These are phyloP conservation scores for Funneliformis mosseae DNA, from an alignment of 192 early-diverging fungal species.

Conservation along the genomic window DNA sequence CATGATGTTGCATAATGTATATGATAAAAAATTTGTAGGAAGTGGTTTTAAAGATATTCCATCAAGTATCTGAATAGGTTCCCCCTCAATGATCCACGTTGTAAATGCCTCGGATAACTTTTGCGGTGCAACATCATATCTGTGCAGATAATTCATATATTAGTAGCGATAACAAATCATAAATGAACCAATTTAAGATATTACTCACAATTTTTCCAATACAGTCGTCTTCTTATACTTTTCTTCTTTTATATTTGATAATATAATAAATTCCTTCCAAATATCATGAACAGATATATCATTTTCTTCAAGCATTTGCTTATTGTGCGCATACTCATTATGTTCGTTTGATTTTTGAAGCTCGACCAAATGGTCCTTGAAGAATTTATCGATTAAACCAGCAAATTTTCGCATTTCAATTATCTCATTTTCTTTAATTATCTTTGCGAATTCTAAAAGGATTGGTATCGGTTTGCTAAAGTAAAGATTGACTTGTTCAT, in stretches of 20 bases:
- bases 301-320: not conserved
- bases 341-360: not conserved
- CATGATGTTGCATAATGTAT: not conserved
- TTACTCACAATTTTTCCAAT: not conserved
- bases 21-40: not conserved
- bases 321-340: not conserved
- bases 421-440: constrained; percentile 11
- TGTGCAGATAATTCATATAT: not conserved
- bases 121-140: not conserved
- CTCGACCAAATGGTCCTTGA: not conserved
- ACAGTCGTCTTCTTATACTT: no score
- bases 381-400: not conserved
- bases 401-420: not conserved
- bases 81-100: constrained; percentile 13
- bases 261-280: constrained; percentile 17
- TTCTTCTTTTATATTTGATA: not conserved
- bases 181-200: no score
- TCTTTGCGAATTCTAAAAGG: not conserved
- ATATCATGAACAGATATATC: constrained; percentile 18
- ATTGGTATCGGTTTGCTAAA: not conserved
- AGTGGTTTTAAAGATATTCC: not conserved
- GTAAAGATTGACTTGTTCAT: not conserved
- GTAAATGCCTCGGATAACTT: not conserved
- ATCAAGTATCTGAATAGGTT: constrained; percentile 5
- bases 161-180: not conserved